Conservation (phyloP, 202 grass and related monocot genomes). For the Setaria viridis region DNA sequence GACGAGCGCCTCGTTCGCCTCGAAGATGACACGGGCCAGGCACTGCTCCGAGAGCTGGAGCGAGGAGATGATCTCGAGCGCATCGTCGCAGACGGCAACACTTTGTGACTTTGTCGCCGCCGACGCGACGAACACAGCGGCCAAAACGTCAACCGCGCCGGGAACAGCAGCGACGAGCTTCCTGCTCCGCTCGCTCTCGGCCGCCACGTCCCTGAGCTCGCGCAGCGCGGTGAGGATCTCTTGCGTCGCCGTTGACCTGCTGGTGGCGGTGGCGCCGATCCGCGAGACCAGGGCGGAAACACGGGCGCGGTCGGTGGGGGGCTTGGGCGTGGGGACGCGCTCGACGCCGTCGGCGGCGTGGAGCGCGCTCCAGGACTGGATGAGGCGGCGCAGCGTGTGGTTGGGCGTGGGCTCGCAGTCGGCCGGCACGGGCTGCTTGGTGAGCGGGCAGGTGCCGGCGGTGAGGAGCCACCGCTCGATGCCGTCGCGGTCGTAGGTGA, state of each 20-base stretch:
- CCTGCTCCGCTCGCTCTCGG: conserved; percentile 43
- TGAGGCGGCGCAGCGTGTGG: conserved; percentile 69
- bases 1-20: conserved; percentile 14
- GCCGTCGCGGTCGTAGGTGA: conserved; percentile 71
- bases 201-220: conserved; percentile 44
- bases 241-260: too few species aligned
- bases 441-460: conserved; percentile 57
- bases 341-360: conserved; percentile 12
- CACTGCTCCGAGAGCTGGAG: conserved; percentile 40
- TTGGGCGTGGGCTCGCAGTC: conserved; percentile 63
- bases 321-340: background rate
- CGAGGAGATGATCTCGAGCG: conserved; percentile 45
- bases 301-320: conserved; percentile 36
- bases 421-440: conserved; percentile 53
- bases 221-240: conserved; percentile 19
- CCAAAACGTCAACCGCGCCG: conserved; percentile 29
- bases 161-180: conserved; percentile 41
- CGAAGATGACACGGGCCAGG: background rate
- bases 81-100: background rate
- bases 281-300: conserved; percentile 47
- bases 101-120: background rate
- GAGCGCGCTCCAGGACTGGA: conserved; percentile 51
- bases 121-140: background rate
- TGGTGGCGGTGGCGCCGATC: conserved; percentile 12
- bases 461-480: conserved; percentile 71